phyloP scores from a whole-genome alignment of 148 eudicot species.

The Oxyria digyna region DNA sequence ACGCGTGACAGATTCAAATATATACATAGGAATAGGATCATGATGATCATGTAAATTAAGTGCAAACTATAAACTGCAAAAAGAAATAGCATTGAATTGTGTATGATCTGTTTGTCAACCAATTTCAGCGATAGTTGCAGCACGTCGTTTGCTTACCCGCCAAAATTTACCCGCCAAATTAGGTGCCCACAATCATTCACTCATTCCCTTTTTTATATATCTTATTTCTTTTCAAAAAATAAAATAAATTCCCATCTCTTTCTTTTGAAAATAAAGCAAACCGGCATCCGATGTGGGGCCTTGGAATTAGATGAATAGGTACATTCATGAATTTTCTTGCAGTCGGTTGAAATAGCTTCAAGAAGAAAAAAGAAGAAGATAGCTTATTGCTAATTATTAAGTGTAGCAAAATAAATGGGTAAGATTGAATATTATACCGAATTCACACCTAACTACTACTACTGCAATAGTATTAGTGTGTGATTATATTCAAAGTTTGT shows the following conservation, averaged over 20 bases:
- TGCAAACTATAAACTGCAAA: not conserved
- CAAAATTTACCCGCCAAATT: constrained; percentile 19
- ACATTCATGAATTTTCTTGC: not conserved
- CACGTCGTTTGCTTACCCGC: constrained; percentile 24
- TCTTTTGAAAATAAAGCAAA: not conserved
- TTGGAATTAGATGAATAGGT: not conserved
- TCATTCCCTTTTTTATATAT: not conserved
- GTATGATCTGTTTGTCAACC: constrained; percentile 3
- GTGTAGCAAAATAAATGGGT: not conserved
- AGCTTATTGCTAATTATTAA: no score
- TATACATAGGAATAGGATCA: no score
- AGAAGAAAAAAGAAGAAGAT: not conserved
- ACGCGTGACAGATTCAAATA: not conserved
- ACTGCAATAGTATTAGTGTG: not conserved
- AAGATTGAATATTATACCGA: not conserved
- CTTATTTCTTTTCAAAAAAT: not conserved
- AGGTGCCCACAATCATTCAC: constrained; percentile 4
- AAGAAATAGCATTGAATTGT: not conserved
- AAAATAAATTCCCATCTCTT: not conserved
- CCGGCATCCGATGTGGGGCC: not conserved
- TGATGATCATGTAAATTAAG: not conserved
- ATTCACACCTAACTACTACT: not conserved
- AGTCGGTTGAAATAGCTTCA: not conserved
- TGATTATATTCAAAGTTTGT: not conserved
- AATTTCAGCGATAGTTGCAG: constrained; percentile 2